Base-by-base conservation (phyloP, 768 basidiomycete genomes). In the Collybia sordida region DNA sequence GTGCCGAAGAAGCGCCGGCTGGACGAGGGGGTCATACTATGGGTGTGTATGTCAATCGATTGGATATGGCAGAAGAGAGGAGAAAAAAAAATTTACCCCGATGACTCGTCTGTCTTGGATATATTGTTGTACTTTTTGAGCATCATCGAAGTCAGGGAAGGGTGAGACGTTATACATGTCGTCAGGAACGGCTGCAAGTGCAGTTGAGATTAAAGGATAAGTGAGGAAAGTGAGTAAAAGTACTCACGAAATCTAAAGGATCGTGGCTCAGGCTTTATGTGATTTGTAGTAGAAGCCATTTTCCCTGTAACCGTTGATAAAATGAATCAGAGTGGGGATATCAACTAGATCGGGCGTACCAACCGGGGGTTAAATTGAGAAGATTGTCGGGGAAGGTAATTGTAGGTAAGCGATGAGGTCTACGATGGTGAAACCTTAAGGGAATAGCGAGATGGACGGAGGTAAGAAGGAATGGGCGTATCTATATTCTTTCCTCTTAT, bases 21-120 rank as follows among this genome's bases (percentile, higher is more conserved):
- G 92, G 52, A 97, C 85, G 37, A 98, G 82, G n/a, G 96, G 95
- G 59, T 98, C 95, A 66, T 98, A 96, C 91, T 94, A 55, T 21
- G 21, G 21, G 58, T 62, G 45, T 62, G 64, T 43, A 28, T 38
- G 21, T 43, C 37, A 18, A 50, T 39, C 35, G 15, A 46, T 18
- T 7, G 9, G 31, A 12, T 4, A 12, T 31, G 14, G 31, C 4
- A 14, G 9, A 24, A 7, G 36, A 19, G 38, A 17, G 31, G 24
- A 35, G 34, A 41, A 31, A 31, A 40, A 39, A 40, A 49, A 38
- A 75, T 85, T 54, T 78, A 90, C 88, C 45, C 88, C 88, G 43
- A 87, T 75, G 69, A 92, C 89, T 45, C 90, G 82, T 43, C 85
- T 78, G 71, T 93, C 90, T 64, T 86, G 82, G 70, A 92, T 85